Conservation (phyloP, 1,284 basidiomycete genomes). For the Ustilago sp. region DNA sequence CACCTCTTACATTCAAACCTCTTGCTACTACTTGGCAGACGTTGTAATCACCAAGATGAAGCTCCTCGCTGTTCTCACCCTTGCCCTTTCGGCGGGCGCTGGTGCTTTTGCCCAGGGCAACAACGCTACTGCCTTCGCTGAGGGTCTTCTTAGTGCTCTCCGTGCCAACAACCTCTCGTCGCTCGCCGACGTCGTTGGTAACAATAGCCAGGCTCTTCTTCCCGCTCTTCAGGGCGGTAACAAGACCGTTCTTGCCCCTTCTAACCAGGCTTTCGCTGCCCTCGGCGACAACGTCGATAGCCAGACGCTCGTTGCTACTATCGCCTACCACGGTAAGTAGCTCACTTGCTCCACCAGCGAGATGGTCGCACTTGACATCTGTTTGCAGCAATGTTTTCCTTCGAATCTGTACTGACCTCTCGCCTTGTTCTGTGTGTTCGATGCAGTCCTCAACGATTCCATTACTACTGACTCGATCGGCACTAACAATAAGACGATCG, state of each 20-base stretch:
- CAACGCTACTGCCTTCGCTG: conserved; percentile 53
- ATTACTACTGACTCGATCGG: conserved; percentile 71
- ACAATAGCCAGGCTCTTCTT: conserved; percentile 36
- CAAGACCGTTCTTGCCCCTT: conserved; percentile 71
- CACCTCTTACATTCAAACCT: not conserved
- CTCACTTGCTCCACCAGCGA: too few relatives aligned
- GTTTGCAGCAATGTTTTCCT: not conserved
- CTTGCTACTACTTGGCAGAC: not conserved
- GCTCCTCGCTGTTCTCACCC: conserved; percentile 47
- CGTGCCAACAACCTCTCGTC: conserved; percentile 48
- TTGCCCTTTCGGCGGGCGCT: conserved; percentile 43
- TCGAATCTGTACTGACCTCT: not conserved
- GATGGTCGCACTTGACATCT: not conserved
- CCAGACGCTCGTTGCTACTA: conserved; percentile 72
- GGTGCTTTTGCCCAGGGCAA: conserved; percentile 41
- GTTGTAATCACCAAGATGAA: conserved; percentile 36
- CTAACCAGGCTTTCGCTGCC: conserved; percentile 68
- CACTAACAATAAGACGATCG: conserved; percentile 72
- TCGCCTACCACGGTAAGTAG: conserved; percentile 74
- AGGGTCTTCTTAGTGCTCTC: conserved; percentile 47
- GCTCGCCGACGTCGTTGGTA: conserved; percentile 51
- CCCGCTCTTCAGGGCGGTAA: conserved; percentile 48
- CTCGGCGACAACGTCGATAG: conserved; percentile 69
- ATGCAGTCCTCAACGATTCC: conserved; percentile 73
- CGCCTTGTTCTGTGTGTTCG: not conserved